A percentile compares a stretch with the other conserved stretches of the same genome.
Conservation (phyloP, 1,284 basidiomycete species). For the Trichosporon asahii region DNA sequence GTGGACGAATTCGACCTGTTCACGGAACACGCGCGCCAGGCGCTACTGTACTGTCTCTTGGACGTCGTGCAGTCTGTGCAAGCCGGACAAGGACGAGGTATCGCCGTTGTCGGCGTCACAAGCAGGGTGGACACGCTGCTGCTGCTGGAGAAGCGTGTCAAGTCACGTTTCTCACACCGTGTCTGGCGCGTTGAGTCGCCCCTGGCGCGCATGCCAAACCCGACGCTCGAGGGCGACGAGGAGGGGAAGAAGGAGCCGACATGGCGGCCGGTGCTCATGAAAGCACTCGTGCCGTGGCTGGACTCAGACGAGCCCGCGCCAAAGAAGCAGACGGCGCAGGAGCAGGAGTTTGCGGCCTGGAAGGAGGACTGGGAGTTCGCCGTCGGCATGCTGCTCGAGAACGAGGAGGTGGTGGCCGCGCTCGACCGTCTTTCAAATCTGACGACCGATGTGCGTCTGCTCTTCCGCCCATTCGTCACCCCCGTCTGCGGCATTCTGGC, state of each 20-base stretch:
- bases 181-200: conserved; percentile 72
- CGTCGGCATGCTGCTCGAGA: conserved; percentile 52
- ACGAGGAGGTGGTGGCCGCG: conserved; percentile 33
- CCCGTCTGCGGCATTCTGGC: conserved; percentile 35
- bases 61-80: conserved; percentile 56
- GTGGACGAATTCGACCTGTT: conserved; percentile 90
- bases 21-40: conserved; percentile 79
- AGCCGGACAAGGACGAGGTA: conserved; percentile 56
- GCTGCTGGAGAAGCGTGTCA: conserved; percentile 87
- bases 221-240: background rate
- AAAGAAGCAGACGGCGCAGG: conserved; percentile 49
- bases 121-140: conserved; percentile 81
- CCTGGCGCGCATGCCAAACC: conserved; percentile 46
- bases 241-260: conserved; percentile 15
- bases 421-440: conserved; percentile 62
- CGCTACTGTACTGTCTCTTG: conserved; percentile 78
- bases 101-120: conserved; percentile 79
- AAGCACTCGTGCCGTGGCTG: conserved; percentile 52
- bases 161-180: conserved; percentile 88
- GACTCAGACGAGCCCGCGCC: conserved; percentile 22
- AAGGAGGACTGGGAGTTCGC: conserved; percentile 58
- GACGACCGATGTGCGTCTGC: conserved; percentile 63
- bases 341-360: conserved; percentile 36
- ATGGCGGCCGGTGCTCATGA: conserved; percentile 58
- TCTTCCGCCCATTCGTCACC: conserved; percentile 64